Base-by-base conservation (phyloP, 2,329 filamentous ascomycete species). In the Aspergillus quadrilineatus region DNA sequence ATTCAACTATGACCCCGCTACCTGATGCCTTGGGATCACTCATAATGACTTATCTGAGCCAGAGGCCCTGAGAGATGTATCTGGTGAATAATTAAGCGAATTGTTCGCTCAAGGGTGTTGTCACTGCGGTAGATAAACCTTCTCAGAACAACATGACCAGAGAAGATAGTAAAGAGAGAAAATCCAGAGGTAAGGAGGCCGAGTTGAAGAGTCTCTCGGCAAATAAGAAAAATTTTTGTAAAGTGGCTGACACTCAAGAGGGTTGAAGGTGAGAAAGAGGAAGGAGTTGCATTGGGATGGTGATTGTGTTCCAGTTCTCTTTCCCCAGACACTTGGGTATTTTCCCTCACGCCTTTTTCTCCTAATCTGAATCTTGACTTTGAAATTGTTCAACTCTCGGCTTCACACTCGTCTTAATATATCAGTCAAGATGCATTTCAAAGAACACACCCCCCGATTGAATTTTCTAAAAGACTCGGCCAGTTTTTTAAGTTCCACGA, bases 401-500 rank as follows among this genome's bases (percentile, higher is more conserved):
- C 29, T 43, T 43, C 15, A 29, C 5, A 41, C 28, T 39, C 7
- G 10, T 10, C 7, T 15, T 44, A 9, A 28, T 28, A 22, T 39
- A 39, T 39, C 47, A 39, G n/a, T 28, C 17, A 45, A 5, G 41
- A 67, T 67, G 65, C 59, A 61, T 51, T 55, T 63, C 36, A 66
- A 63, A 50, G 64, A 67, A 32, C 57, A 63, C 53, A 41, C 64
- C 6, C 55, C 69, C 45, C 65, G 65, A 32, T 60, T 76, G 57
- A 63, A 67, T 41, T 77, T 74, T 58, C 62, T 78, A n/a, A 69
- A 62, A 58, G 62, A 69, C 42, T 70, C 76, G 17, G 73, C 73
- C 3, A 62, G 63, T 53, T 64, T 67, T 32, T 61, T 77, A 49
- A 63, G 61, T 37, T 56, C 63, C 7, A 53, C 62, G 15, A 74